Conservation (phyloP, 108 stramenopile species). For the Asterionellopsis glacialis region DNA sequence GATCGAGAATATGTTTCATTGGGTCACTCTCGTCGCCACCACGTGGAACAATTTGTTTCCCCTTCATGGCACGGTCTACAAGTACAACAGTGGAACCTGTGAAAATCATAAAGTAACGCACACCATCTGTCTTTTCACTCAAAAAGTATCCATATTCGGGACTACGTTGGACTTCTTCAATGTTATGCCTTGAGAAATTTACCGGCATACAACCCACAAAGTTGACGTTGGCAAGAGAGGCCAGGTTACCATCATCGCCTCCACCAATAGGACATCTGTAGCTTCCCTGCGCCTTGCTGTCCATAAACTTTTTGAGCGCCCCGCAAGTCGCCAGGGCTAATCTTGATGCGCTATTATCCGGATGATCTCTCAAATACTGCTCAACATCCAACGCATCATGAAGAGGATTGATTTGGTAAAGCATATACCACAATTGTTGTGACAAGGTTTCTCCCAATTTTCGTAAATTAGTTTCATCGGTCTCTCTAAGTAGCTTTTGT, state of each 20-base stretch:
- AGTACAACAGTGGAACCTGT: constrained; percentile 83
- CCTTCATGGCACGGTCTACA: constrained; percentile 88
- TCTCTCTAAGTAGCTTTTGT: constrained; percentile 56
- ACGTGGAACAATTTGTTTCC: constrained; percentile 55
- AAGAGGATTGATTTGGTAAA: constrained; percentile 71
- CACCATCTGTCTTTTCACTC: constrained; percentile 97
- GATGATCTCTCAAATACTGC: constrained; percentile 62
- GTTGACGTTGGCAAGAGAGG: constrained; percentile 40
- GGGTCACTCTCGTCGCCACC: constrained; percentile 35
- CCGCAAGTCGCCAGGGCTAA: constrained; percentile 76
- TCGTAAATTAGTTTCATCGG: constrained; percentile 34
- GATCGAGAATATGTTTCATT: constrained; percentile 33
- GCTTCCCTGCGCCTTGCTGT: constrained; percentile 14
- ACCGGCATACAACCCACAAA: constrained; percentile 96
- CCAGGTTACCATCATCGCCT: constrained; percentile 24
- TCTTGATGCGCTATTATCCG: constrained; percentile 44
- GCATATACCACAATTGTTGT: constrained; percentile 76
- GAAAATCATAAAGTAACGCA: constrained; percentile 90
- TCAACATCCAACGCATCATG: constrained; percentile 78
- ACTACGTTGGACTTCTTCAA: constrained; percentile 80
- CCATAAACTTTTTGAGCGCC: constrained; percentile 61
- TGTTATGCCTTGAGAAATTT: constrained; percentile 90
- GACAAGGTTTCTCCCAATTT: constrained; percentile 44
- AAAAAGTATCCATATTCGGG: constrained; percentile 78
- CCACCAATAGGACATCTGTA: constrained; percentile 32